These are phyloP conservation scores for Globisporangium lucens DNA, from an alignment of 352 stramenopile genomes.

Conservation along the genomic window DNA sequence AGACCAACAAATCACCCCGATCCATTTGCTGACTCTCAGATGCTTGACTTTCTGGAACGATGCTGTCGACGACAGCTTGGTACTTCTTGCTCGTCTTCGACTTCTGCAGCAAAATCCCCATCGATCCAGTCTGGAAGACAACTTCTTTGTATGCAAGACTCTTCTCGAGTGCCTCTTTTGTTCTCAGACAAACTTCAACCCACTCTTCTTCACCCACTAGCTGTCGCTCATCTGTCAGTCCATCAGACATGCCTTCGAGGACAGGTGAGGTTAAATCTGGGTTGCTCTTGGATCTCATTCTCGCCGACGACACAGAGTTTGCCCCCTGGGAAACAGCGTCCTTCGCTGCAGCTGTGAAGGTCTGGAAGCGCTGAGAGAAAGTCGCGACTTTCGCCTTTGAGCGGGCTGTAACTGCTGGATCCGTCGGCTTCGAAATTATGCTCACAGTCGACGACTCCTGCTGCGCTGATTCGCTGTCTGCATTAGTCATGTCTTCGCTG, in stretches of 20 bases:
- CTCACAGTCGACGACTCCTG: background rate
- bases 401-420: background rate
- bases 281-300: constrained; percentile 20
- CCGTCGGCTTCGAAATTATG: background rate
- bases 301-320: constrained; percentile 17
- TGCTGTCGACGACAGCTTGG: constrained; percentile 73
- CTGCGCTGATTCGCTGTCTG: background rate
- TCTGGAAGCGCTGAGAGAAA: constrained; percentile 61
- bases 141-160: constrained; percentile 60
- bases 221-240: constrained; percentile 28
- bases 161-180: constrained; percentile 47
- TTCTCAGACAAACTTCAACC: constrained; percentile 67
- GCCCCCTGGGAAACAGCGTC: constrained; percentile 46
- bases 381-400: constrained; percentile 37
- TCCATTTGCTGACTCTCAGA: constrained; percentile 63
- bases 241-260: constrained; percentile 7
- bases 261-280: constrained; percentile 10
- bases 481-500: constrained; percentile 29
- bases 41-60: constrained; percentile 78
- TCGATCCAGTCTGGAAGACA: constrained; percentile 58
- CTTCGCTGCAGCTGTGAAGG: constrained; percentile 67
- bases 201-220: constrained; percentile 65
- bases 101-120: constrained; percentile 81
- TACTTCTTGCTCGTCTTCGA: constrained; percentile 62
- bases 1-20: constrained; percentile 66